Evolutionary conservation across 2,329 filamentous ascomycete species (phyloP), one percentile per base, ranked within the genome.

Genomic region (Penicillium janthinellum): DNA sequence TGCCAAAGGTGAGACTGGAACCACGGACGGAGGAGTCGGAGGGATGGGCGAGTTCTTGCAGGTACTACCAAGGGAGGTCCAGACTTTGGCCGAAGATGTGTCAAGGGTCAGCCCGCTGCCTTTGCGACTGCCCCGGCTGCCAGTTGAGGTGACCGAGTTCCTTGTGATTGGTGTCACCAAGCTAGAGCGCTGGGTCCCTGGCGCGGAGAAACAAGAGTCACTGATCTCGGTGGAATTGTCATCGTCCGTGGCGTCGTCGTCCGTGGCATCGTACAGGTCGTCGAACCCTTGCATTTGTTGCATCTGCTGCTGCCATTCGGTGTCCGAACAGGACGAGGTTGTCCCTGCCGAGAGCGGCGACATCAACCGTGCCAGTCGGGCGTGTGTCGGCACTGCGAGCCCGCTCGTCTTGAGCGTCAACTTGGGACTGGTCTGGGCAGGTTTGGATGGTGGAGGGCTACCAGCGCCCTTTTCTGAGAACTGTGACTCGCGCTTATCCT

Each of bases 261-360:
- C 92, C 15, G 91, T 92, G 44, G 91, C 84, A 75, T 95, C 90
- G 75, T 96, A 96, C 51, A 96, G 80, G 69, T 96, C 91, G 75
- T 96, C 91, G 69, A 94, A 94, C 64, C 91, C 88, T 83, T 67
- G 86, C 85, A 65, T 88, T 88, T 73, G 84, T 39, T 67, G 86
- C 85, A 65, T 88, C 89, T 73, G 84, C 80, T 67, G 82, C 77
- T 79, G 84, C 89, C 68, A 81, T 80, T 90, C 89, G 79, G 81
- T 68, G 81, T 82, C 56, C 81, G 86, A 58, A 61, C 73, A 73
- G n/a, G 72, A 74, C 14, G 71, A 76, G 1, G 67, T 64, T 3
- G 73, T 71, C 1, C 66, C 67, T 1, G 70, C 71, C 7, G 75
- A 76, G 14, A 72, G 57, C 4, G 75, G 75, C 22, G 73, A 74